phyloP scores from a whole-genome alignment of 257 asterid genomes.

The Jasminum sambac region DNA sequence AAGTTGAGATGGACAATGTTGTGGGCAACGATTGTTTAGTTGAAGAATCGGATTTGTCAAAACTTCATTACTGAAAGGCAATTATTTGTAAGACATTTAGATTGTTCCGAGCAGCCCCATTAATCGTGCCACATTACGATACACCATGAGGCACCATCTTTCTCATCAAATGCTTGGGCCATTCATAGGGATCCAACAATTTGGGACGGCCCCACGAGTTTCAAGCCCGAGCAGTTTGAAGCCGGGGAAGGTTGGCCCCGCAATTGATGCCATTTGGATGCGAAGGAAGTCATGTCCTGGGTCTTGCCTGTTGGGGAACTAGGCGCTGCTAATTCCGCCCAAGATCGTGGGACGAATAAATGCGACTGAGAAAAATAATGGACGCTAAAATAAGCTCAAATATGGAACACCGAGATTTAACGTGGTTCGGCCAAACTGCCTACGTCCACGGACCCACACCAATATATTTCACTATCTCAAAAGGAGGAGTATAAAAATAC shows the following conservation, averaged over 20 bases:
- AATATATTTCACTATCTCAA: no score
- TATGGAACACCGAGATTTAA: no score
- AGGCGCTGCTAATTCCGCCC: no score
- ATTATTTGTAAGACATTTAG: constrained; percentile 21
- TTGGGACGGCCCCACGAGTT: constrained; percentile 26
- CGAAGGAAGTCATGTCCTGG: constrained; percentile 34
- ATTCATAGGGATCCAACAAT: constrained; percentile 25
- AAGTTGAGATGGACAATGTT: constrained; percentile 21
- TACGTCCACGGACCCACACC: no score
- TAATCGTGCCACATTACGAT: constrained; percentile 28
- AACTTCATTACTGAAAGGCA: constrained; percentile 24
- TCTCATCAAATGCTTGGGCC: constrained; percentile 31
- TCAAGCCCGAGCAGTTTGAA: constrained; percentile 33
- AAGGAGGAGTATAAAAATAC: no score
- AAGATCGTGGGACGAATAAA: no score
- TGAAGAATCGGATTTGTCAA: constrained; percentile 22
- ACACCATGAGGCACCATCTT: constrained; percentile 24
- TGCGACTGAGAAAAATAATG: no score
- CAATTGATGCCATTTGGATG: constrained; percentile 31
- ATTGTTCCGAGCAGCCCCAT: constrained; percentile 25
- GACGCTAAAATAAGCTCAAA: no score
- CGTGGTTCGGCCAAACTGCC: no score
- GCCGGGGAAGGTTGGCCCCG: constrained; percentile 6
- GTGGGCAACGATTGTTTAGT: constrained; percentile 20
- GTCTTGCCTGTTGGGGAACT: no score